Evolutionary conservation across 169 alveolate species (phyloP), one percentile per base, ranked within the genome.

Genomic region (Theileria equi): DNA sequence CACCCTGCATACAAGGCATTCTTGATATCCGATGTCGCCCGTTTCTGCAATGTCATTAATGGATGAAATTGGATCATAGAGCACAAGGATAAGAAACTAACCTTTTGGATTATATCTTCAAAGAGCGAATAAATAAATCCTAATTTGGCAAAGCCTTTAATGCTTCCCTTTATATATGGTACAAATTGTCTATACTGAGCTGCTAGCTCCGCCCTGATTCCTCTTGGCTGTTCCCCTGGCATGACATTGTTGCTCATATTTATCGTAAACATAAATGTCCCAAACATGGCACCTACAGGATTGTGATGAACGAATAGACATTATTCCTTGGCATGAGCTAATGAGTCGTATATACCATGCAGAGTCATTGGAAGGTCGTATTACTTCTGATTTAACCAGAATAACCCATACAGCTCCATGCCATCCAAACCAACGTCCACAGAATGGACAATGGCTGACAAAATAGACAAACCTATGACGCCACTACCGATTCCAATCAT

Each of bases 1-100:
- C 92, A 88, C 6, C 92, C 92, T 16, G 91, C 89, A 49, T 88
- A 88, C 47, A 88, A 25, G 36, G 91, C 78, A 59, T 82, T 82
- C 35, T 74, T 66, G 11, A 88, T 34, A 72, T 88, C 92, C 40
- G 78, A 78, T 23, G 57, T 52, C 3, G 76, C 88, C 26, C 81
- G 31, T 31, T 36, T 43, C 72, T 61, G 19, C 7, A 57, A 13
- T 5, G 32, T 21, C 29, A 44, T 38, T 35, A 10, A 5, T 35
- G 19, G 5, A 35, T 35, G 21, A 2, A 29, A 41, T 26, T 38
- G 13, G 59, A 48, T 13, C 45, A 38, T 23, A 60, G 57, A n/a
- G 13, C 45, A 40, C 32, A 1, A 16, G 50, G 50, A 48, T 57
- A 7, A 38, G n/a, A 10, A 1, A 13, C 6, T 16, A 36, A 81